Conservation (phyloP, 2,329 filamentous ascomycete genomes). For the Nakataea oryzae region DNA sequence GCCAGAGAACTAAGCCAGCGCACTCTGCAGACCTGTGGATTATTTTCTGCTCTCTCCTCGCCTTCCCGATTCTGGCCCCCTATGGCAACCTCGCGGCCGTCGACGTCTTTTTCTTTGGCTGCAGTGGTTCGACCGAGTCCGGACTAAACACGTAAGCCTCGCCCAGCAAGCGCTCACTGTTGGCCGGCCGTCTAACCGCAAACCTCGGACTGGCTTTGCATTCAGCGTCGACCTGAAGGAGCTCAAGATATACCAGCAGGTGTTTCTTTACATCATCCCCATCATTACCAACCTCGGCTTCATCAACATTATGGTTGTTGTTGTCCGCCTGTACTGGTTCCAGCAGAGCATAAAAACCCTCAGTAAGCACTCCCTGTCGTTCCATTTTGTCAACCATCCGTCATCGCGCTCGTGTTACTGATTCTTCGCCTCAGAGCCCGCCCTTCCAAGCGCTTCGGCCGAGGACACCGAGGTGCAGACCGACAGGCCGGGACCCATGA, state of each 20-base stretch:
- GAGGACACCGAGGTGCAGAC: no score
- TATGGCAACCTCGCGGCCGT: background rate
- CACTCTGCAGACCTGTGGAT: background rate
- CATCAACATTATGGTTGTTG: conserved; percentile 36
- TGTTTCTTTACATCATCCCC: conserved; percentile 38
- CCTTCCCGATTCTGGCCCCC: background rate
- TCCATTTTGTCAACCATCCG: background rate
- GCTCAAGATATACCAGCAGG: conserved; percentile 37
- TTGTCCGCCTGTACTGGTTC: conserved; percentile 38
- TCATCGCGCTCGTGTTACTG: no score
- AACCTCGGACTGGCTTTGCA: background rate
- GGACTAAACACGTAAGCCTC: conserved; percentile 35
- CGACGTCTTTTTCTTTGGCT: conserved; percentile 15
- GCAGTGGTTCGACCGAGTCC: conserved; percentile 36
- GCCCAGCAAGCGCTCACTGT: no score
- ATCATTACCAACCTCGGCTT: conserved; percentile 36
- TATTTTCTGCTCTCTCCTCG: background rate
- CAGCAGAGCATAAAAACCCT: conserved; percentile 12
- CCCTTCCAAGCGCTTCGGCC: no score
- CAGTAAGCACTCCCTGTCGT: background rate
- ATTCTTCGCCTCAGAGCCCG: no score
- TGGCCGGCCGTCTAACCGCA: no score
- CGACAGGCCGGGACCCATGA: no score
- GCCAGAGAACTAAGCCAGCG: background rate
- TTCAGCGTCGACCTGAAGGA: conserved; percentile 36